Evolutionary conservation across 768 basidiomycete species (phyloP).

Genomic region (Suillus ampliporus): DNA sequence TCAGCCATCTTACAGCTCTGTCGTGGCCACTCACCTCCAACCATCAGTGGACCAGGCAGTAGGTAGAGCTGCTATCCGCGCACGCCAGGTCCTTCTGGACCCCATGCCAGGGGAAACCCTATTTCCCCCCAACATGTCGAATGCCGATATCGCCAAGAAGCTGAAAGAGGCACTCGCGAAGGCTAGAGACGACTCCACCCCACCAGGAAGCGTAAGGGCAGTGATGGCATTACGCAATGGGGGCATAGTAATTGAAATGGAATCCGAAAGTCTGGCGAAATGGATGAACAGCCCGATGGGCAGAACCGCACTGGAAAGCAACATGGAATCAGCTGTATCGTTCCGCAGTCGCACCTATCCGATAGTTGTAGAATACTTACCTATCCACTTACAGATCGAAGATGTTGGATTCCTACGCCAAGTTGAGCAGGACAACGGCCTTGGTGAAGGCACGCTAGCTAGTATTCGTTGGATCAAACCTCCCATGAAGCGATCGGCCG

Average conservation of each 20-base stretch:
- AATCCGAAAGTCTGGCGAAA: neutral
- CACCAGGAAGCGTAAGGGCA: neutral
- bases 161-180: neutral
- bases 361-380: slow-evolving; percentile 9
- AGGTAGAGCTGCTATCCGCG: neutral
- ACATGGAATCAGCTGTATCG: neutral
- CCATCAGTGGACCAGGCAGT: neutral
- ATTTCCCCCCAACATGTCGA: neutral
- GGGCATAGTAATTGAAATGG: slow-evolving; percentile 21
- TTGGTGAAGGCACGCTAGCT: no score
- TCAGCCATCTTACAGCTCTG: neutral
- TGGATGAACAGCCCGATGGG: slow-evolving; percentile 22
- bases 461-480: no score
- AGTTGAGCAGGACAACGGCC: no score
- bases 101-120: neutral
- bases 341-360: slow-evolving; percentile 11
- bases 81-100: neutral
- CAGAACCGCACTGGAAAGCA: neutral
- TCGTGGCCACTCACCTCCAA: neutral
- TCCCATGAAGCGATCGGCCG: no score
- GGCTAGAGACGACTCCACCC: no score
- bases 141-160: neutral
- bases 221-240: slow-evolving; percentile 14
- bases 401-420: no score
- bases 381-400: no score